Evolutionary conservation across 2,329 filamentous ascomycete species (phyloP).

Genomic region (Sporothrix pseudoabietina): DNA sequence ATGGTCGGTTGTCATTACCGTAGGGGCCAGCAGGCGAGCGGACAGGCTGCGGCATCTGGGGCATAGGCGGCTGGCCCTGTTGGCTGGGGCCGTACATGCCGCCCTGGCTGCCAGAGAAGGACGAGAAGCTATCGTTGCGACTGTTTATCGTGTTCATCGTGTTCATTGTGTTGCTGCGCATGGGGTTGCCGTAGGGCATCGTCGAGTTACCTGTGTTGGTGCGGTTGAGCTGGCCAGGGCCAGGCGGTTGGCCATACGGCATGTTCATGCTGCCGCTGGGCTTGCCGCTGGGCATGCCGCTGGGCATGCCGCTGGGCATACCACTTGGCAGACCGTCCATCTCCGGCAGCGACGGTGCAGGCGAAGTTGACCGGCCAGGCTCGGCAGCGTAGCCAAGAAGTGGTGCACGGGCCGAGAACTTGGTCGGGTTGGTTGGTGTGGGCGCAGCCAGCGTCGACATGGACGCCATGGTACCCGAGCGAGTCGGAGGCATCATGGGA

Average conservation of each 20-base stretch:
- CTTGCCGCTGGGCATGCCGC: constrained; percentile 24
- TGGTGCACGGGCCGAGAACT: constrained; percentile 39
- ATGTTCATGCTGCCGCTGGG: constrained; percentile 20
- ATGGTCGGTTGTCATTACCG: background rate
- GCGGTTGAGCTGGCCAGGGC: constrained; percentile 35
- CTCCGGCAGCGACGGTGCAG: constrained; percentile 36
- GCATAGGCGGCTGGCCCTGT: constrained; percentile 33
- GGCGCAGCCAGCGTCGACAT: constrained; percentile 29
- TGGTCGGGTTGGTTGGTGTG: constrained; percentile 32
- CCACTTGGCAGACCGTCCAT: constrained; percentile 26
- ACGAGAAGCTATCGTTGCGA: constrained; percentile 28
- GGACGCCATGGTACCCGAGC: constrained; percentile 41
- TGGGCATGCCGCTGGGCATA: constrained; percentile 25
- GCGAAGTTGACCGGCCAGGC: constrained; percentile 40
- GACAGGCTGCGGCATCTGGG: constrained; percentile 37
- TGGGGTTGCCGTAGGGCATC: constrained; percentile 27
- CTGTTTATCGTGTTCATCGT: background rate
- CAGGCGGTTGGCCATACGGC: constrained; percentile 38
- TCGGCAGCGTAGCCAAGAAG: constrained; percentile 41
- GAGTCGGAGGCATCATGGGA: constrained; percentile 46
- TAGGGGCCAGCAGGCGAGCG: constrained; percentile 36
- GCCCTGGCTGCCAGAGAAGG: constrained; percentile 33
- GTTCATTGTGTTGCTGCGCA: background rate
- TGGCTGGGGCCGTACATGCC: constrained; percentile 37
- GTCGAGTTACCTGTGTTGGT: constrained; percentile 37